phyloP scores from a whole-genome alignment of 805 yeast species.

The Clavispora phyllophila region DNA sequence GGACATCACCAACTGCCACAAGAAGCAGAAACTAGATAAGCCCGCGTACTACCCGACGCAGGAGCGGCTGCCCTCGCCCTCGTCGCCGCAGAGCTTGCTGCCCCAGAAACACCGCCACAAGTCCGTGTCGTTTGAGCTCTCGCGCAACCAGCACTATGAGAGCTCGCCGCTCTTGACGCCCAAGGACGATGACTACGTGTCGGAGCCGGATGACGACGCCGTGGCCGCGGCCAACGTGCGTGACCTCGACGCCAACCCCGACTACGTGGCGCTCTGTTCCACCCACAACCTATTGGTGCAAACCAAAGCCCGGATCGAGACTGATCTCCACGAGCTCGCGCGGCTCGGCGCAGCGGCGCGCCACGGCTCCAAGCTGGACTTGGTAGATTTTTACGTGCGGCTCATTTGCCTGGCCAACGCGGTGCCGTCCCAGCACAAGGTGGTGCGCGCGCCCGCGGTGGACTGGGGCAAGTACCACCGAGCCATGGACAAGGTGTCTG shows the following conservation, averaged over 20 bases:
- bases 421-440: conserved; percentile 29
- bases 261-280: conserved; percentile 32
- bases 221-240: neutral
- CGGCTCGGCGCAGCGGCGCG: conserved; percentile 14
- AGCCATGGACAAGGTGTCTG: conserved; percentile 21
- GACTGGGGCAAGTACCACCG: conserved; percentile 37
- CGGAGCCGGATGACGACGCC: conserved; percentile 15
- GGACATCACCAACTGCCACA: conserved; percentile 31
- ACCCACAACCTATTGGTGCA: conserved; percentile 25
- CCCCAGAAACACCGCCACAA: conserved; percentile 18
- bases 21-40: conserved; percentile 20
- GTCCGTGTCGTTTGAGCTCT: conserved; percentile 25
- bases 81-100: conserved; percentile 20
- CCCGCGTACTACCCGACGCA: conserved; percentile 13
- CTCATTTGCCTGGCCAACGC: conserved; percentile 25
- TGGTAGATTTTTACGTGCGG: conserved; percentile 29
- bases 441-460: conserved; percentile 29
- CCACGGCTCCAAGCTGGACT: conserved; percentile 19
- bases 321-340: conserved; percentile 29
- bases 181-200: conserved; percentile 36
- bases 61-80: conserved; percentile 23
- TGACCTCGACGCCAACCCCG: conserved; percentile 26
- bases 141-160: conserved; percentile 22
- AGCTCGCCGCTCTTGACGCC: conserved; percentile 38
- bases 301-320: conserved; percentile 20